Percentiles rank a stretch among this genome's conserved stretches.
Evolutionary conservation across 2,329 filamentous ascomycete species (phyloP).

Genomic region (Alternaria infectoria): DNA sequence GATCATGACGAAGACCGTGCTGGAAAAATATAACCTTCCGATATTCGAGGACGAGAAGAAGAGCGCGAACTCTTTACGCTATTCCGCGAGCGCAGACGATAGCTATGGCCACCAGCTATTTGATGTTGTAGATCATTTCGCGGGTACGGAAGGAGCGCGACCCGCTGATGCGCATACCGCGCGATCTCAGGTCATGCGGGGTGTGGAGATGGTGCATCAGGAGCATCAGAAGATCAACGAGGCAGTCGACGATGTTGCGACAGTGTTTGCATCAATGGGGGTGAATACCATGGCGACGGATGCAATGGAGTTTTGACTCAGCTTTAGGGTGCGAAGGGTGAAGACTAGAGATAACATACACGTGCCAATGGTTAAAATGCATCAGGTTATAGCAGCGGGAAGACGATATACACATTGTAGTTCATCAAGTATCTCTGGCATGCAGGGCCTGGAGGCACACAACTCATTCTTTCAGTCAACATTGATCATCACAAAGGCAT

Average conservation of each 20-base stretch:
- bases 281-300: background rate
- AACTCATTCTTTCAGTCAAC: background rate
- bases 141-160: background rate
- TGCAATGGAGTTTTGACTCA: background rate
- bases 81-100: background rate
- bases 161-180: background rate
- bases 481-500: background rate
- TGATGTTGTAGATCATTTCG: background rate
- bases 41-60: background rate
- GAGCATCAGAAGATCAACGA: background rate
- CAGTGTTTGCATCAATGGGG: background rate
- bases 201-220: background rate
- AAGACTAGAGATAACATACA: background rate
- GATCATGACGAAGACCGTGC: background rate
- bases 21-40: background rate
- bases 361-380: accelerated
- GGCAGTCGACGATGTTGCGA: background rate
- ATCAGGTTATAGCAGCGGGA: background rate
- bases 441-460: background rate
- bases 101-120: background rate
- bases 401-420: no score
- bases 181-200: background rate
- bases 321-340: background rate
- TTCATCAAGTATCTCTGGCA: accelerated
- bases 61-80: background rate